Percentiles rank a stretch among this genome's conserved stretches.
Evolutionary conservation across 2,329 filamentous ascomycete species (phyloP).

Genomic region (Penicillium olsonii): DNA sequence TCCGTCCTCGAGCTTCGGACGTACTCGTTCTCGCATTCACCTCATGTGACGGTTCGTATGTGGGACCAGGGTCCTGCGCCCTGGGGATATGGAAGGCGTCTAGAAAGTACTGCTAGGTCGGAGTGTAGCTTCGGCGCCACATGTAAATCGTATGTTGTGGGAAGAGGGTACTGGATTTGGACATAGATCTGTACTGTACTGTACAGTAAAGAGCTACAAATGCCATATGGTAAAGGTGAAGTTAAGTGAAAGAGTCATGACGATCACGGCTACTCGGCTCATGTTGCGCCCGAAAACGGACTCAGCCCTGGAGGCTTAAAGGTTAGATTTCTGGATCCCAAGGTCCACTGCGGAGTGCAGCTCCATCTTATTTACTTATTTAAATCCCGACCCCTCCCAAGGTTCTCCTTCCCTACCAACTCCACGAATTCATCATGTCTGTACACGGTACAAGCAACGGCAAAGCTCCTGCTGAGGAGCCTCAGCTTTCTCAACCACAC

Average conservation of each 20-base stretch:
- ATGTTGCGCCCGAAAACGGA: background rate
- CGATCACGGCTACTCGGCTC: slow-evolving; percentile 1
- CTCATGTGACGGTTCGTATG: background rate
- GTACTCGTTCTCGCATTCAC: slow-evolving; percentile 1
- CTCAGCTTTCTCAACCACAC: slow-evolving; percentile 37
- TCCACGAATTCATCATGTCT: slow-evolving; percentile 26
- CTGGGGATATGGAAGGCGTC: background rate
- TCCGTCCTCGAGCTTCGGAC: background rate
- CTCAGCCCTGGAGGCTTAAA: slow-evolving; percentile 4
- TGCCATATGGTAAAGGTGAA: no score
- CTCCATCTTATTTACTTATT: slow-evolving; percentile 2
- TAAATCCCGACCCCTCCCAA: slow-evolving; percentile 3
- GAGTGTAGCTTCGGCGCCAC: no score
- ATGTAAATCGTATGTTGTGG: no score
- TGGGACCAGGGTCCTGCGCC: background rate
- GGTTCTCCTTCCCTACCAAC: slow-evolving; percentile 7
- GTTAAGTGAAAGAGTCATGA: background rate
- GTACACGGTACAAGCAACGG: slow-evolving; percentile 30
- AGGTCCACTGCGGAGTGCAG: slow-evolving; percentile 18
- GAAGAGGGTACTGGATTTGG: no score
- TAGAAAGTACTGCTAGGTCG: background rate
- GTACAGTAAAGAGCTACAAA: no score
- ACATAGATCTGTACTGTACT: no score
- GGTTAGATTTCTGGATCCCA: background rate
- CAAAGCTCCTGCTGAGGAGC: slow-evolving; percentile 34